Percentiles rank a stretch among this genome's conserved stretches.
Evolutionary conservation across 2,329 filamentous ascomycete species (phyloP).

Genomic region (Dryadomyces quercivorus): DNA sequence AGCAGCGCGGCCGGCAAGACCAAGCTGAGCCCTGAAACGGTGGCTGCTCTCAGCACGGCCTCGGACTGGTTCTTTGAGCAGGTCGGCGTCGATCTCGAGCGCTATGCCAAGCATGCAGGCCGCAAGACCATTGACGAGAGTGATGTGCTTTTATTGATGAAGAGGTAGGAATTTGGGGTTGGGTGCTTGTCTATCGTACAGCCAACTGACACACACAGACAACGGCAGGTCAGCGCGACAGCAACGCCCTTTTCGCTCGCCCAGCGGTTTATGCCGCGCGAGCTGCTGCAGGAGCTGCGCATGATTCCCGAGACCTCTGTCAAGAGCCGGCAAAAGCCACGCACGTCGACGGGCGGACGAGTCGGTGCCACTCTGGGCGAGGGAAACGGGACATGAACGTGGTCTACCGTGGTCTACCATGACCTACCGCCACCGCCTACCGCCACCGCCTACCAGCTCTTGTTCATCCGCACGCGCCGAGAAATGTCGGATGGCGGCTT

Average conservation of each 20-base stretch:
- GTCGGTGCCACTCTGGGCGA: conserved; percentile 7
- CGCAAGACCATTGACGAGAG: conserved; percentile 77
- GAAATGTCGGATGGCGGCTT: conserved; percentile 66
- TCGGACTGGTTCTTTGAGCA: conserved; percentile 92
- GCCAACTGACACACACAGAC: conserved; percentile 33
- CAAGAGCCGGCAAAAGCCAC: conserved; percentile 24
- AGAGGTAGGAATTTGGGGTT: conserved; percentile 47
- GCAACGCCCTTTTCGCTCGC: conserved; percentile 79
- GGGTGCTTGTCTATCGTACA: neutral
- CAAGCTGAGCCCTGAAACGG: conserved; percentile 60
- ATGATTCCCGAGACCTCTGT: conserved; percentile 50
- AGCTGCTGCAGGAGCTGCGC: conserved; percentile 70
- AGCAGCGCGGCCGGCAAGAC: conserved; percentile 52
- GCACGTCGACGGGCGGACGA: neutral
- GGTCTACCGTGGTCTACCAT: too few relatives aligned
- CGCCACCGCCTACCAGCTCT: conserved; percentile 49
- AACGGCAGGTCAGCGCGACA: conserved; percentile 59
- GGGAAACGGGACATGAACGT: conserved; percentile 5
- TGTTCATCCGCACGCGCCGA: conserved; percentile 64
- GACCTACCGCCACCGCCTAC: conserved; percentile 9
- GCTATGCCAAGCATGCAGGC: conserved; percentile 70
- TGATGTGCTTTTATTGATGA: conserved; percentile 73
- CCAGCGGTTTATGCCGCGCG: conserved; percentile 67
- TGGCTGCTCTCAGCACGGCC: conserved; percentile 65
- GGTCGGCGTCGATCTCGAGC: conserved; percentile 63